Percentiles rank a stretch among this genome's conserved stretches.
Conservation (phyloP, 108 stramenopile species). For the Cyclotella atomus region DNA sequence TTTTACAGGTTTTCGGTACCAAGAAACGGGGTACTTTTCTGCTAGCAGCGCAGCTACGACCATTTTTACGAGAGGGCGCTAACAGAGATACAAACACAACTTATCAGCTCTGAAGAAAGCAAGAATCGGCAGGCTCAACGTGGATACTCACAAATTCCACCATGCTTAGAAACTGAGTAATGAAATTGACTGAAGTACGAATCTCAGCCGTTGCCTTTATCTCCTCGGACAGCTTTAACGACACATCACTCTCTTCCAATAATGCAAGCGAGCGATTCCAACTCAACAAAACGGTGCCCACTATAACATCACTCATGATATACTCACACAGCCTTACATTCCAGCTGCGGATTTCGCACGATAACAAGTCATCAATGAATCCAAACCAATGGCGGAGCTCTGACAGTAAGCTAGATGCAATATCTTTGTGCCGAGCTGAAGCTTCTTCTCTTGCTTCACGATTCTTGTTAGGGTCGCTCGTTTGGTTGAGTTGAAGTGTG, state of each 20-base stretch:
- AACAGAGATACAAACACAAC: neutral
- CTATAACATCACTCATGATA: slow-evolving; percentile 64
- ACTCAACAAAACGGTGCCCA: slow-evolving; percentile 49
- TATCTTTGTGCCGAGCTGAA: slow-evolving; percentile 52
- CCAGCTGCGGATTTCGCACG: slow-evolving; percentile 68
- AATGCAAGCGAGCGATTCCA: slow-evolving; percentile 40
- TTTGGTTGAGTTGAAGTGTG: slow-evolving; percentile 30
- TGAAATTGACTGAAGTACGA: slow-evolving; percentile 34
- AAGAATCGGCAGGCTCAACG: neutral
- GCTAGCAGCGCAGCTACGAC: slow-evolving; percentile 29
- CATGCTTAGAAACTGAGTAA: slow-evolving; percentile 47
- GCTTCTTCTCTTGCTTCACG: slow-evolving; percentile 55
- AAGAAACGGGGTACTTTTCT: slow-evolving; percentile 27
- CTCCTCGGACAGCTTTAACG: slow-evolving; percentile 21
- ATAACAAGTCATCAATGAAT: slow-evolving; percentile 77
- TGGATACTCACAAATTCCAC: slow-evolving; percentile 27
- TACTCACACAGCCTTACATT: slow-evolving; percentile 80
- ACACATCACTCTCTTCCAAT: neutral
- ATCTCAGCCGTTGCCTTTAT: slow-evolving; percentile 43
- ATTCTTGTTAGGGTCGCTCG: slow-evolving; percentile 4
- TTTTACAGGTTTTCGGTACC: slow-evolving; percentile 6
- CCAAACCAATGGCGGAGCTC: slow-evolving; percentile 69
- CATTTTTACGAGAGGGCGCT: slow-evolving; percentile 29
- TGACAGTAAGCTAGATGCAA: slow-evolving; percentile 33
- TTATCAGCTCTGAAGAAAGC: no score